Conservation (phyloP, 805 yeast genomes). For the Ogataea philodendri region DNA sequence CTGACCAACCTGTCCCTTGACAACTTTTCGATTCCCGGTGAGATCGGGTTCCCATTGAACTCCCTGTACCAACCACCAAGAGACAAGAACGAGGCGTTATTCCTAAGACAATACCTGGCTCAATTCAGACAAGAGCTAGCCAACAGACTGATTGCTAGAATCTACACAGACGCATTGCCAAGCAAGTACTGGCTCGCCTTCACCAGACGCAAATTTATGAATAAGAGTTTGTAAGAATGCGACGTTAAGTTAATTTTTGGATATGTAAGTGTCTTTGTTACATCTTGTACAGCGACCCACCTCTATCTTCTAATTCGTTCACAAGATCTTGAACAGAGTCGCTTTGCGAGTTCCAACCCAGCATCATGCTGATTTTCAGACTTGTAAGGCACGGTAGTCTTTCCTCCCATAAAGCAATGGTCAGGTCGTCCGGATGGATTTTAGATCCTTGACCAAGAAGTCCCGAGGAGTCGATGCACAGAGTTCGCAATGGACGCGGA, state of each 20-base stretch:
- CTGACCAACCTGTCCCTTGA: constrained; percentile 86
- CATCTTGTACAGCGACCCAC: constrained; percentile 65
- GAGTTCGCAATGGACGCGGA: constrained; percentile 49
- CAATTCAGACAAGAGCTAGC: constrained; percentile 96
- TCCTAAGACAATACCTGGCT: constrained; percentile 75
- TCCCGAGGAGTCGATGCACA: constrained; percentile 82
- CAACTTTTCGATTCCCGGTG: constrained; percentile 90
- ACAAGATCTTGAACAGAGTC: constrained; percentile 63
- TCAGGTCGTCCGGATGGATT: constrained; percentile 84
- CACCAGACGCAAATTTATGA: constrained; percentile 93
- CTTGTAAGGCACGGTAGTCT: constrained; percentile 66
- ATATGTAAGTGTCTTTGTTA: constrained; percentile 12
- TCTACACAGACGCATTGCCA: constrained; percentile 70
- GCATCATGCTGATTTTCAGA: constrained; percentile 65
- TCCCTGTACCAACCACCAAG: constrained; percentile 71
- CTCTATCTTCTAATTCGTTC: constrained; percentile 66
- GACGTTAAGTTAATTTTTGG: constrained; percentile 1
- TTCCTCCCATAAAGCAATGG: constrained; percentile 77
- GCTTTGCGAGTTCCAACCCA: constrained; percentile 81
- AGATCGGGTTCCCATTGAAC: constrained; percentile 89
- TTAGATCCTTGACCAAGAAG: constrained; percentile 79
- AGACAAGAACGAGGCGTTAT: constrained; percentile 71
- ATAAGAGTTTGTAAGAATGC: constrained; percentile 59
- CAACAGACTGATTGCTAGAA: constrained; percentile 68
- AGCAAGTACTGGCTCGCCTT: constrained; percentile 96